A percentile compares a stretch with the other conserved stretches of the same genome.
Conservation (phyloP, 805 yeast genomes). For the Komagataella mondaviorum region DNA sequence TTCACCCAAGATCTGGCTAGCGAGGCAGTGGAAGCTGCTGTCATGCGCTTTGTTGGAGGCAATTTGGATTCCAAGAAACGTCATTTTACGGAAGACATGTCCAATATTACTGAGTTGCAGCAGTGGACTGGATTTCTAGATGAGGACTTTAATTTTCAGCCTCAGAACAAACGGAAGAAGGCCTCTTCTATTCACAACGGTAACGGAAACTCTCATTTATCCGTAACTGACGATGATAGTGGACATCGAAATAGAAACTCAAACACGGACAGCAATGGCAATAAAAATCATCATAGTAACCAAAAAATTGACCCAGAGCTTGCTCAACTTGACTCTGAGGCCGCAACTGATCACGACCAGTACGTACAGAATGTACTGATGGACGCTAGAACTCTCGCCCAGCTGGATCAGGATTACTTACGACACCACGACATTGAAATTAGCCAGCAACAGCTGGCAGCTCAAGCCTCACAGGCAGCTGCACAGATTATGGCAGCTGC, state of each 20-base stretch:
- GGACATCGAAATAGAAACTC: not conserved
- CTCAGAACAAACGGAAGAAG: not conserved
- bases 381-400: conserved; percentile 51
- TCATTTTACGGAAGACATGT: conserved; percentile 26
- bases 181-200: not conserved
- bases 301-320: conserved; percentile 45
- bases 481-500: conserved; percentile 10
- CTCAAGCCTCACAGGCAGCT: conserved; percentile 6
- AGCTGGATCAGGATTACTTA: conserved; percentile 17
- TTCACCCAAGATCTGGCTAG: conserved; percentile 6
- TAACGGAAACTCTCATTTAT: not conserved
- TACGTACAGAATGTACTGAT: conserved; percentile 59
- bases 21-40: conserved; percentile 66
- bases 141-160: conserved; percentile 19
- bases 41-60: conserved; percentile 59
- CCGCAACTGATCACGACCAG: conserved; percentile 41
- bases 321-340: conserved; percentile 27
- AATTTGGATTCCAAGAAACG: conserved; percentile 24
- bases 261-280: not conserved
- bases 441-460: conserved; percentile 3
- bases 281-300: conserved; percentile 3
- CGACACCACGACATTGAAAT: conserved; percentile 10
- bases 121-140: conserved; percentile 41
- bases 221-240: not conserved
- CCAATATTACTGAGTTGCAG: conserved; percentile 32